phyloP scores from a whole-genome alignment of 257 asterid genomes.

The Paraleonurus japonicus region DNA sequence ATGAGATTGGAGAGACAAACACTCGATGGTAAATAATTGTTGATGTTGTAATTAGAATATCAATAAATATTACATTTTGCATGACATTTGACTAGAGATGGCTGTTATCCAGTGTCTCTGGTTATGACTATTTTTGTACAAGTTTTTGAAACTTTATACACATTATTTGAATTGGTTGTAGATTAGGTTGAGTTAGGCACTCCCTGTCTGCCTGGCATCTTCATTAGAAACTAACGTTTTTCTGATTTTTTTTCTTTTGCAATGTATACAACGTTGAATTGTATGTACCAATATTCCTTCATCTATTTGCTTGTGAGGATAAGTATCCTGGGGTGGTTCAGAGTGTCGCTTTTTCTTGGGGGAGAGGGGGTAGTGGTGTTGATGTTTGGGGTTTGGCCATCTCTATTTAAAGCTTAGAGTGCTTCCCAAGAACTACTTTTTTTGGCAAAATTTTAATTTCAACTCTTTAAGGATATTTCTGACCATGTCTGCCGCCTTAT shows the following conservation, averaged over 20 bases:
- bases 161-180: background rate
- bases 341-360: background rate
- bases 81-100: conserved; percentile 3
- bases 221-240: background rate
- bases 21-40: conserved; percentile 57
- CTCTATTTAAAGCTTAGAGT: background rate
- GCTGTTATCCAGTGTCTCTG: conserved; percentile 8
- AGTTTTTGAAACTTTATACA: background rate
- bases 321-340: background rate
- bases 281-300: background rate
- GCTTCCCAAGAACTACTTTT: background rate
- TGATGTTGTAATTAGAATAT: conserved; percentile 17
- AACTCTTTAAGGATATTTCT: background rate
- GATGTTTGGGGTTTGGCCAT: background rate
- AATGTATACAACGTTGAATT: background rate
- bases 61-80: background rate
- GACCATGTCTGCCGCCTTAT: background rate
- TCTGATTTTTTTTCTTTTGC: background rate
- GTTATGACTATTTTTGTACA: conserved; percentile 6
- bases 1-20: conserved; percentile 68
- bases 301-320: conserved; percentile 15
- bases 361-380: background rate
- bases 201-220: background rate
- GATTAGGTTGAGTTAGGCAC: background rate
- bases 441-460: background rate